Evolutionary conservation across 2,329 filamentous ascomycete species (phyloP), one percentile per base, ranked within the genome.

Genomic region (Claviceps sorghi): DNA sequence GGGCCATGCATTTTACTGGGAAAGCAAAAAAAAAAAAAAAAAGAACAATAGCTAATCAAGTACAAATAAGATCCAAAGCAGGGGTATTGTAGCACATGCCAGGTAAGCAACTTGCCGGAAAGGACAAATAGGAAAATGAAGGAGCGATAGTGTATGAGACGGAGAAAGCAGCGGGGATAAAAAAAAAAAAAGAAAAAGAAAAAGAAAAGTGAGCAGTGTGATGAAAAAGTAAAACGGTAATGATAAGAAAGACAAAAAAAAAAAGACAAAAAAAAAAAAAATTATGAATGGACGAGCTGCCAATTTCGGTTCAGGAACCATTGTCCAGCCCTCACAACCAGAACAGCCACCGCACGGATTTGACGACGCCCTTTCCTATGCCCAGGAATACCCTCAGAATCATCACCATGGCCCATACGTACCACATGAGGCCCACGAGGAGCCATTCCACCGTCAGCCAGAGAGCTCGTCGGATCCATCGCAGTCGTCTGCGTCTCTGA

Each of bases 351-450:
- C 77, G 76, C n/a, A 86, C 72, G 10, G 78, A 75, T 11, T 72
- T 69, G 49, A 80, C 70, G 0, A 79, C 62, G 2, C 81, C 82
- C 46, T 77, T 77, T 45, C 83, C 76, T 1, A 84, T 59, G 11
- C 82, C 81, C 54, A 82, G 71, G 38, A 86, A 69, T 15, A 86
- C 66, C 54, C 87, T 79, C 50, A 85, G 72, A 26, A 91, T 73
- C 65, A 89, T 86, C 26, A 96, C 90, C 36, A 95, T 73, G 54
- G 94, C 80, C 89, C 91, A 97, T 17, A 94, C 83, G 67, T 85
- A 88, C 89, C 93, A 96, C 82, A 97, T 88, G 59, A 94, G 79
- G 4, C 86, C 86, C 41, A 97, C 81, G 19, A 97, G 76, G 49
- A 81, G 71, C 88, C 89, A 96, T 72, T 97, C 91, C 17, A 96